These are phyloP conservation scores for Coniochaeta prunicola DNA, from an alignment of 2,329 filamentous ascomycete species.

Conservation along the genomic window DNA sequence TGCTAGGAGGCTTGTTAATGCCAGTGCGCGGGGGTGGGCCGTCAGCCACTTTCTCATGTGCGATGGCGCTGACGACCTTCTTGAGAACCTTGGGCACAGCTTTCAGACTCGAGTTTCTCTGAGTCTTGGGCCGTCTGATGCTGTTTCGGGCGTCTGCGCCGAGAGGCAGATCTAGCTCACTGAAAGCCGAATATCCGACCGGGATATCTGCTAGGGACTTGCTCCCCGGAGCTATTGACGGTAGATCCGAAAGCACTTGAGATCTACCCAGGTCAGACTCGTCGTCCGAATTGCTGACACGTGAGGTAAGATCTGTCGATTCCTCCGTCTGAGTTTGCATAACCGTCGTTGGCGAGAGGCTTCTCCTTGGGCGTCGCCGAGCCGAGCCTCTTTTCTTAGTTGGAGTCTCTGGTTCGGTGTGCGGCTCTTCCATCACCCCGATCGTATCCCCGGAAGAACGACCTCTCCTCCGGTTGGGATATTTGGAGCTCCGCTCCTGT, in stretches of 20 bases:
- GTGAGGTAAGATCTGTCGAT: slow-evolving; percentile 17
- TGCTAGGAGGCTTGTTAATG: slow-evolving; percentile 53
- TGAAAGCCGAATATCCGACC: slow-evolving; percentile 60
- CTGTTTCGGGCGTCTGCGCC: slow-evolving; percentile 36
- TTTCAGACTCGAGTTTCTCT: slow-evolving; percentile 51
- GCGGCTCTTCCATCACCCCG: slow-evolving; percentile 26
- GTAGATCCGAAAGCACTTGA: slow-evolving; percentile 27
- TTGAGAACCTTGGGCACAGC: slow-evolving; percentile 56
- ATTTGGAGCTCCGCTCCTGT: slow-evolving; percentile 12
- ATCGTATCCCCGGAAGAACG: slow-evolving; percentile 16
- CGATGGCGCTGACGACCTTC: slow-evolving; percentile 56
- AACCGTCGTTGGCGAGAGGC: slow-evolving; percentile 17
- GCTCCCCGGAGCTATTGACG: slow-evolving; percentile 31
- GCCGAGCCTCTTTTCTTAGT: slow-evolving; percentile 23
- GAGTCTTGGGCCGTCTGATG: slow-evolving; percentile 34
- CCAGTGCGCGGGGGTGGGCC: slow-evolving; percentile 36
- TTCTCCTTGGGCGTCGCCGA: slow-evolving; percentile 8
- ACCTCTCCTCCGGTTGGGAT: slow-evolving; percentile 15
- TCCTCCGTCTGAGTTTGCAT: slow-evolving; percentile 20
- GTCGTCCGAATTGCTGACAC: slow-evolving; percentile 9
- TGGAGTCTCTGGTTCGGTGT: slow-evolving; percentile 28
- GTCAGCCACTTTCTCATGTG: slow-evolving; percentile 52
- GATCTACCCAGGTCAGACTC: slow-evolving; percentile 17
- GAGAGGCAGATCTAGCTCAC: slow-evolving; percentile 50
- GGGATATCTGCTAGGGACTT: slow-evolving; percentile 55